Base-by-base conservation (phyloP, 345 rosid species). In the Eucalyptus sp. region DNA sequence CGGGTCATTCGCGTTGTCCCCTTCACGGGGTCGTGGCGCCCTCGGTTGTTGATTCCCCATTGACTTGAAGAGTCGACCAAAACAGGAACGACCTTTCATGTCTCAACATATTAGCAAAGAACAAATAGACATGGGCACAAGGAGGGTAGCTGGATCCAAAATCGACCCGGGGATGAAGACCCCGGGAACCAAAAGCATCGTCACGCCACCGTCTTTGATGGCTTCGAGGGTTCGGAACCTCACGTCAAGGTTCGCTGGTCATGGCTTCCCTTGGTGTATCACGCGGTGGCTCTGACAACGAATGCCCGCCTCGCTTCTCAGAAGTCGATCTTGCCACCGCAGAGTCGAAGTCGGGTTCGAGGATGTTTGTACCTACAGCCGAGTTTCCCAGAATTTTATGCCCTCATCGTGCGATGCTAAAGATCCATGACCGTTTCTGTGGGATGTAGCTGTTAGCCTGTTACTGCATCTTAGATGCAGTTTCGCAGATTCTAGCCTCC, bases 341-440 rank as follows among this genome's bases (percentile, higher is more conserved):
- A 31, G 41, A 13, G 50, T 80, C 52, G 66, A 88, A 51, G 7
- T 89, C 24, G 86, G 31, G 86, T 48, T 91, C 62, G 44, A 88
- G 80, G 90, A 91, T 54, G 58, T 89, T 41, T 88, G 86, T 46
- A 48, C 86, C 58, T 91, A 89, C 85, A 81, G 91, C 90, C 60
- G 79, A 76, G 46, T 58, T 18, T 58, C 76, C 41, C 17, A 66
- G 4, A 29, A n/a, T 66, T 31, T 66, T 31, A 66, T 15, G 79
- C 79, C 79, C 11, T 66, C 79, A 16, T 66, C 22, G 16, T 8
- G 20, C 6, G 22, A 31, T 66, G 13, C 71, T 62, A 62, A 62
- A 29, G 68, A 62, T 27, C 31, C 71, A 29, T 62, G 71, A 62
- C 9, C 66, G 15, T 25, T 29, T 12, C 49, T 43, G 18, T 17